Base-by-base conservation (phyloP, 2,329 filamentous ascomycete genomes). In the Epichloe festucae region DNA sequence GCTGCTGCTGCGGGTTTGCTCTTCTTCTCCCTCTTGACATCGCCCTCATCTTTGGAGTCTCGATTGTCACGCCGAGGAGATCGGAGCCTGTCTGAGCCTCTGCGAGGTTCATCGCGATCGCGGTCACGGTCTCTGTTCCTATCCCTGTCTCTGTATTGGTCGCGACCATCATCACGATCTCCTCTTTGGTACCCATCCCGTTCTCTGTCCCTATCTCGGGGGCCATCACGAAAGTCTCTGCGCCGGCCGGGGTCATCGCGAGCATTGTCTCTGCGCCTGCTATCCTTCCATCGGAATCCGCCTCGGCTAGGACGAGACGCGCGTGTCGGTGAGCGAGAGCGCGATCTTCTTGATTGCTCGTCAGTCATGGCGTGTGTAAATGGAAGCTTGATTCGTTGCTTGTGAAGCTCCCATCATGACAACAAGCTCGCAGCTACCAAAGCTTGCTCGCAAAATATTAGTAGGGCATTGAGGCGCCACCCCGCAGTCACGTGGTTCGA, bases 251-350 rank as follows among this genome's bases (percentile, higher is more conserved):
- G 49, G 17, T 63, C 58, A 45, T 63, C 61, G 43, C 67, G 63
- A 17, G 73, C 69, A 39, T 68, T 65, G 6, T 63, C 64, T 54
- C 73, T 69, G 49, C 75, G 70, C 59, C 73, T 73, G 48, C 72
- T 76, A 50, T 79, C 76, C 58, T 82, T 83, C 71, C 75, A 82
- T 57, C 73, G 74, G 58, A 82, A 79, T 10, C 78, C 77, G 4
- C 75, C 52, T 21, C 54, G 73, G 46, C 56, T 61, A 36, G 57
- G 53, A 35, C 56, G 60, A 8, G 60, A 57, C 3, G 57, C 54
- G 10, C 59, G 58, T 1, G 55, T 39, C 4, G 63, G 63, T 2
- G 63, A 65, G 42, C 61, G 54, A 19, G 63, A 61, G 39, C 61
- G 57, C 39, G 57, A 57, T 52, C 59, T 54, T 51, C 57, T 58